Evolutionary conservation across 805 yeast genomes (phyloP).

Genomic region (Candida michaelii): DNA sequence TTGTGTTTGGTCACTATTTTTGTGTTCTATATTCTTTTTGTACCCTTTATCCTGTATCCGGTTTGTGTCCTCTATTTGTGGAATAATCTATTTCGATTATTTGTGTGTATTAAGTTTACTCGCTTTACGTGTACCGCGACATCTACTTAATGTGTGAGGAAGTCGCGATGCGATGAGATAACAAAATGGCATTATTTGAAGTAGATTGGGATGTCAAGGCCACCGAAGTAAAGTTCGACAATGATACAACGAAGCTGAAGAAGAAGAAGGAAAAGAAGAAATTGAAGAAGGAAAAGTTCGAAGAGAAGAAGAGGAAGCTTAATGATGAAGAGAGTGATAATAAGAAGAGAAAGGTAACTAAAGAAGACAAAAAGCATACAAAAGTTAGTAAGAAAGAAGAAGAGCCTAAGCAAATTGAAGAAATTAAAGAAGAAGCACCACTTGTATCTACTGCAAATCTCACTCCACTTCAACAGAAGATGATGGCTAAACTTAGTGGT

Average conservation of each 20-base stretch:
- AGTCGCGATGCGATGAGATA: conserved; percentile 9
- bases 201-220: conserved; percentile 75
- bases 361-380: background rate
- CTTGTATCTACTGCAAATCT: no score
- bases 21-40: no score
- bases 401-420: no score
- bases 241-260: conserved; percentile 20
- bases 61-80: background rate
- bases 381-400: no score
- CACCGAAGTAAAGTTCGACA: conserved; percentile 50
- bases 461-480: conserved; percentile 91
- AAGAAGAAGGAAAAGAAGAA: conserved; percentile 22
- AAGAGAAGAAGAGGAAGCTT: background rate
- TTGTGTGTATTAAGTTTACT: no score
- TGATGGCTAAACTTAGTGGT: conserved; percentile 93
- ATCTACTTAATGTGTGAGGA: conserved; percentile 1
- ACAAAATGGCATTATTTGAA: conserved; percentile 66
- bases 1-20: background rate
- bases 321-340: conserved; percentile 11
- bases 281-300: conserved; percentile 8
- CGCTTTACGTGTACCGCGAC: background rate
- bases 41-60: no score
- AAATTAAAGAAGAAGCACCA: no score
- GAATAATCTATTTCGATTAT: no score
- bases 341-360: conserved; percentile 12